Base-by-base conservation (phyloP, 495 filamentous ascomycete species). In the Aspergillus bridgeri region DNA sequence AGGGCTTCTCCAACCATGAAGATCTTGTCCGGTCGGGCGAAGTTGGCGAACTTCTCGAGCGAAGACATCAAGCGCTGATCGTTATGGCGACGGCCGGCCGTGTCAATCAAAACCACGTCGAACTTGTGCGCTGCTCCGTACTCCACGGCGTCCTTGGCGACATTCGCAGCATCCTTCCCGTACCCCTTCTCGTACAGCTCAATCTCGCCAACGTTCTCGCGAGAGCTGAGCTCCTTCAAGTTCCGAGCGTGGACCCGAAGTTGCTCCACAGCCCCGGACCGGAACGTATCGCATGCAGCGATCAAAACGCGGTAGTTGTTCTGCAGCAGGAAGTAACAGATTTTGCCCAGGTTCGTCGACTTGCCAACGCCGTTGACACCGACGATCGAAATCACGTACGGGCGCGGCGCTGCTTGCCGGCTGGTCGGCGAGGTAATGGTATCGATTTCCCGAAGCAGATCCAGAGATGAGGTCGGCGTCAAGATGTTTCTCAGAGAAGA, bases 351-450 rank as follows among this genome's bases (percentile, higher is more conserved):
- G 61, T 96, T 98, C 19, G 94, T 98, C 7, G 91, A 96, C 74
- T 98, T 98, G 67, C 94, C 94, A 48, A 98, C 94, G 22, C 94
- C 94, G 65, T 98, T 98, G 64, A 98, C 94, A 53, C 94, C 94
- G 29, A 98, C 95, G 54, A 98, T 96, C 27, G 90, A 95, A 64
- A 98, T 95, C 57, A 97, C 93, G 62, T 98, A 98, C 38, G 94
- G 94, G 13, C 92, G 84, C 23, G 79, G 77, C 47, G 83, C 76
- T 7, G 85, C 74, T 43, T 67, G 64, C 48, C 76, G 73, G 48
- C 54, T 70, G 13, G 76, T 72, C 7, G 89, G 87, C 23, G 83
- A 77, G 5, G 86, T 89, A 53, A 92, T 83, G 13, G 88, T 77
- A 63, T 93, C 85, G 60, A 98, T 97, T 73, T 96, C 91, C 53